These are phyloP conservation scores for Cordyceps fumosorosea DNA, from an alignment of 2,329 filamentous ascomycete species.

Conservation along the genomic window DNA sequence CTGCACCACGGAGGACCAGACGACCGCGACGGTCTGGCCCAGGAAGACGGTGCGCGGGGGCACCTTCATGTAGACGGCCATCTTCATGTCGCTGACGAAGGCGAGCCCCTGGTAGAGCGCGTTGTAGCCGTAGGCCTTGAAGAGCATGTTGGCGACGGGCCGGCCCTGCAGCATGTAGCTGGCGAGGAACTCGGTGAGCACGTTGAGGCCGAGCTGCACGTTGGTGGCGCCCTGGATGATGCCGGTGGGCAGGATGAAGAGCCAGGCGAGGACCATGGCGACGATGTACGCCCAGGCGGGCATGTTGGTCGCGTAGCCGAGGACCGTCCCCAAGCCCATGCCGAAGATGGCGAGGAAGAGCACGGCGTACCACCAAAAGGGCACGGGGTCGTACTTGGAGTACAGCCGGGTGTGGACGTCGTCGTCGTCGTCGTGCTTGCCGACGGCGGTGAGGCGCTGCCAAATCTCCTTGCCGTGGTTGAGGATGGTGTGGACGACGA, in stretches of 20 bases:
- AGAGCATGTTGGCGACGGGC: conserved; percentile 18
- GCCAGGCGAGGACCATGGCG: conserved; percentile 18
- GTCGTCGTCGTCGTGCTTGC: conserved; percentile 35
- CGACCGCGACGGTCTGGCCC: conserved; percentile 37
- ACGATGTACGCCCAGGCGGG: conserved; percentile 22
- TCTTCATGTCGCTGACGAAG: conserved; percentile 41
- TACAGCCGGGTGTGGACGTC: conserved; percentile 32
- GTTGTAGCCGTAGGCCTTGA: conserved; percentile 18
- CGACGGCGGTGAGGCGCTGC: conserved; percentile 37
- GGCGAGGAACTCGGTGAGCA: conserved; percentile 28
- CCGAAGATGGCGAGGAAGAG: conserved; percentile 25
- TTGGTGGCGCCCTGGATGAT: conserved; percentile 27
- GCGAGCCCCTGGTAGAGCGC: conserved; percentile 34
- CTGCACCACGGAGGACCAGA: conserved; percentile 29
- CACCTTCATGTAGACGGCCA: conserved; percentile 44
- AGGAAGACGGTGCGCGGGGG: conserved; percentile 38
- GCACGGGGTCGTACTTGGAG: conserved; percentile 25
- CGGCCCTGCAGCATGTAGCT: conserved; percentile 18
- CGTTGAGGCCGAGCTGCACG: conserved; percentile 25
- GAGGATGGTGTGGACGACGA: conserved; percentile 29
- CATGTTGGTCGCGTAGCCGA: conserved; percentile 21
- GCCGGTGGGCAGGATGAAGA: conserved; percentile 18
- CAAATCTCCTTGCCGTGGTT: conserved; percentile 37
- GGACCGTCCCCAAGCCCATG: conserved; percentile 23
- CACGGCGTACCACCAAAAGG: conserved; percentile 32